A percentile compares a stretch with the other conserved stretches of the same genome.
Evolutionary conservation across 768 basidiomycete genomes (phyloP).

Genomic region (Obba rivulosa): DNA sequence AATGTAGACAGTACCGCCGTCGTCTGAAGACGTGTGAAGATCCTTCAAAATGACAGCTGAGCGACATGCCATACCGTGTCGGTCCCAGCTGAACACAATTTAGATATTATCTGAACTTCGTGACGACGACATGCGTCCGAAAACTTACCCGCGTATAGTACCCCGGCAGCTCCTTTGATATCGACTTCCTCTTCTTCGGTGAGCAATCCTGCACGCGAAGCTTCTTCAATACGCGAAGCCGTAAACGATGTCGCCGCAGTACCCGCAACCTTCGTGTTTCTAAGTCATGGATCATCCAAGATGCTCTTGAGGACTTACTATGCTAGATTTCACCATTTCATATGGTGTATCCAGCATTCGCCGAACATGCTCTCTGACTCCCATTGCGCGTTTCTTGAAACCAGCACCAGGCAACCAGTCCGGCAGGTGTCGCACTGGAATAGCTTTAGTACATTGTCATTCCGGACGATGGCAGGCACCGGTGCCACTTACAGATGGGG

Average conservation of each 20-base stretch:
- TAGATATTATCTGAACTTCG: neutral
- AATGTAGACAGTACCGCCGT: constrained; percentile 34
- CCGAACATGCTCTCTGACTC: constrained; percentile 1
- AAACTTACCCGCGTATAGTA: constrained; percentile 18
- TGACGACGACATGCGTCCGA: neutral
- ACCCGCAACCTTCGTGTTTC: neutral
- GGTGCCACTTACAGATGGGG: constrained; percentile 21
- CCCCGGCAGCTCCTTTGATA: constrained; percentile 13
- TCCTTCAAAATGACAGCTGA: neutral
- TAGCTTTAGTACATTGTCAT: neutral
- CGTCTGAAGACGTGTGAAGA: constrained; percentile 23
- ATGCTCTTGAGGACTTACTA: constrained; percentile 8
- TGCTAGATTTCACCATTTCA: constrained; percentile 11
- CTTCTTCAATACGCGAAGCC: neutral
- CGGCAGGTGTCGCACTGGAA: constrained; percentile 44
- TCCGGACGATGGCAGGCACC: neutral
- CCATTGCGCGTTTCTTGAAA: constrained; percentile 27
- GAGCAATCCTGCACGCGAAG: neutral
- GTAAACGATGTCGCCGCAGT: neutral
- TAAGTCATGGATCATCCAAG: neutral
- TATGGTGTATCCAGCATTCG: constrained; percentile 14
- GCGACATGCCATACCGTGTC: constrained; percentile 13
- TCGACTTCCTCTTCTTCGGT: neutral
- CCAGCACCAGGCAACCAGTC: constrained; percentile 58
- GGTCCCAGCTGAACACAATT: constrained; percentile 14